Conservation (phyloP, 2,329 filamentous ascomycete species). For the Beauveria rudraprayagi region DNA sequence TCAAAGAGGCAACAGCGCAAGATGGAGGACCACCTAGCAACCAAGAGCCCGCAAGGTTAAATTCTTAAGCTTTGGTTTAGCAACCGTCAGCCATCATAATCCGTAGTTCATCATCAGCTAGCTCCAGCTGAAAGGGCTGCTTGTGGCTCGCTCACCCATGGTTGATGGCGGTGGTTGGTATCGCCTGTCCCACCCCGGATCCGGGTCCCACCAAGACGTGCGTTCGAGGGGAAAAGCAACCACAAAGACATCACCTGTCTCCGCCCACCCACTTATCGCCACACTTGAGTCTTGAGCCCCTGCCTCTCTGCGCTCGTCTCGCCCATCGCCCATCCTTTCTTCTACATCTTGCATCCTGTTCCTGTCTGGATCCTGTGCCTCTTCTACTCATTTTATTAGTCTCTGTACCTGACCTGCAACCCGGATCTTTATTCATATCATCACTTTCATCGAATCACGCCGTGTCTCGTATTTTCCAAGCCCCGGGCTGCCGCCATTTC, state of each 20-base stretch:
- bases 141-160: constrained; percentile 1
- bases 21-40: neutral
- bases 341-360: constrained; percentile 7
- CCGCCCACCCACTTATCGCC: constrained; percentile 17
- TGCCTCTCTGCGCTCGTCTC: constrained; percentile 4
- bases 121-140: constrained; percentile 6
- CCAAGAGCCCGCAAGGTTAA: neutral
- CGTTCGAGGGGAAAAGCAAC: constrained; percentile 25
- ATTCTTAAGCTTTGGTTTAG: neutral
- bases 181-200: constrained; percentile 21
- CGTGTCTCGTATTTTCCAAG: neutral
- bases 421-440: neutral
- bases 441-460: neutral
- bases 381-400: neutral
- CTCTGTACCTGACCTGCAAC: constrained; percentile 2
- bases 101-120: constrained; percentile 1
- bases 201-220: constrained; percentile 26
- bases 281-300: constrained; percentile 9
- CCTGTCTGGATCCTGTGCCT: constrained; percentile 4
- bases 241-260: constrained; percentile 23
- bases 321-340: neutral
- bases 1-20: neutral
- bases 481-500: constrained; percentile 1
- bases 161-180: constrained; percentile 12
- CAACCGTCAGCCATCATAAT: neutral